These are phyloP conservation scores for Candida boleticola DNA, from an alignment of 805 yeast species.

Conservation along the genomic window DNA sequence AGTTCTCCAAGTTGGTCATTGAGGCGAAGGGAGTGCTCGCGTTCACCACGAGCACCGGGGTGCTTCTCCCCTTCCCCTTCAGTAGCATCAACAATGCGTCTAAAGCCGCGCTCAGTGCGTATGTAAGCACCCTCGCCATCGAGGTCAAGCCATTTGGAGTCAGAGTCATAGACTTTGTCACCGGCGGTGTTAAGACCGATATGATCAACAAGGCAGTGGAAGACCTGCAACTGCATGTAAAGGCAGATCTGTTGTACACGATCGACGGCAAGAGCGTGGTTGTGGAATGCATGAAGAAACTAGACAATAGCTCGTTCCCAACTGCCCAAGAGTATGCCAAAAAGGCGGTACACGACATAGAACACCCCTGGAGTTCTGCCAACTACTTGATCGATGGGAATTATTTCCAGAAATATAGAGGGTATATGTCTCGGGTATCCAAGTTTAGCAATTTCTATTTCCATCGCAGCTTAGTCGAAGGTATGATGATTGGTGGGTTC, in stretches of 20 bases:
- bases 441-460: neutral
- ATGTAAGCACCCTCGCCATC: slow-evolving; percentile 14
- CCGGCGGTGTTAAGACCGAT: slow-evolving; percentile 18
- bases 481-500: neutral
- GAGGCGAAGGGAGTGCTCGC: slow-evolving; percentile 25
- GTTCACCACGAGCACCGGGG: slow-evolving; percentile 37
- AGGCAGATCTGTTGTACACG: neutral
- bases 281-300: slow-evolving; percentile 1
- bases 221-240: neutral
- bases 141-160: slow-evolving; percentile 19
- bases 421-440: neutral
- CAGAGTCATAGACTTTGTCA: slow-evolving; percentile 15
- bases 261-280: neutral
- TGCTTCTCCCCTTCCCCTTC: slow-evolving; percentile 32
- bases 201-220: neutral
- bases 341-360: slow-evolving; percentile 22
- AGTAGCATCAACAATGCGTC: slow-evolving; percentile 30
- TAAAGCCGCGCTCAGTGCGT: slow-evolving; percentile 23
- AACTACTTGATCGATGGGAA: slow-evolving; percentile 9
- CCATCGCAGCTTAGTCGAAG: neutral
- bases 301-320: slow-evolving; percentile 13
- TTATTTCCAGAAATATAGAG: neutral
- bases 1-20: slow-evolving; percentile 28
- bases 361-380: slow-evolving; percentile 9
- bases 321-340: slow-evolving; percentile 19